Evolutionary conservation across 2,329 filamentous ascomycete genomes (phyloP).

Genomic region (Cordyceps militaris): DNA sequence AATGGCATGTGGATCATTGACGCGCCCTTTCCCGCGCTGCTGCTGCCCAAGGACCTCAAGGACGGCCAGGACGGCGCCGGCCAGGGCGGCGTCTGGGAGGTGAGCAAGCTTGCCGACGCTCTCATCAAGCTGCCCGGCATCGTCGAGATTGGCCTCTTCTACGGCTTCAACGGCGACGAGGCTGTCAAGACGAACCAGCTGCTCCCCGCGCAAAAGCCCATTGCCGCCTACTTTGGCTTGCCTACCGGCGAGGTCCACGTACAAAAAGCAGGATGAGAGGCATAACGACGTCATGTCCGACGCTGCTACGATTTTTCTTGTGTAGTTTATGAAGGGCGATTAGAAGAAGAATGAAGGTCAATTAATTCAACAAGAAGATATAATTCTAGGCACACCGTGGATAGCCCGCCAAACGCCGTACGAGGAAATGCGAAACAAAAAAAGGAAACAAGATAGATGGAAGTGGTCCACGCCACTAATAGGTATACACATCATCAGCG

Average conservation of each 20-base stretch:
- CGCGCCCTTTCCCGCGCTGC: slow-evolving; percentile 72
- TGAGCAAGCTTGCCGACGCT: slow-evolving; percentile 62
- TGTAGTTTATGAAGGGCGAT: background rate
- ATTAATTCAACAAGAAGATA: no score
- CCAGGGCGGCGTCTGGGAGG: slow-evolving; percentile 63
- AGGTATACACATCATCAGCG: background rate
- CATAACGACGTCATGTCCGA: background rate
- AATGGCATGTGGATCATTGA: slow-evolving; percentile 75
- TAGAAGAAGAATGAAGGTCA: background rate
- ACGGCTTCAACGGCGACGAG: slow-evolving; percentile 70
- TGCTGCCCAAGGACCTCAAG: slow-evolving; percentile 50
- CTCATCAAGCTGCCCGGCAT: slow-evolving; percentile 82
- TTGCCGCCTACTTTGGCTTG: slow-evolving; percentile 94
- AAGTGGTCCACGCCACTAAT: background rate
- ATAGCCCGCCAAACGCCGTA: background rate
- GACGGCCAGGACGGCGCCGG: slow-evolving; percentile 44
- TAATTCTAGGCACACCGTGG: background rate
- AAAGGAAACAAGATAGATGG: background rate
- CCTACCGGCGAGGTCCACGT: slow-evolving; percentile 63
- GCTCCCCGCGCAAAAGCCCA: slow-evolving; percentile 76
- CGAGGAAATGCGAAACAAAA: background rate
- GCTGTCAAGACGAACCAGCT: slow-evolving; percentile 44
- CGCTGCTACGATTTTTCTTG: background rate
- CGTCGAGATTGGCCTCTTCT: slow-evolving; percentile 86
- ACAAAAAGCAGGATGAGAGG: slow-evolving; percentile 15